phyloP scores from a whole-genome alignment of 1,284 basidiomycete species.

The Rhodofomes roseus region DNA sequence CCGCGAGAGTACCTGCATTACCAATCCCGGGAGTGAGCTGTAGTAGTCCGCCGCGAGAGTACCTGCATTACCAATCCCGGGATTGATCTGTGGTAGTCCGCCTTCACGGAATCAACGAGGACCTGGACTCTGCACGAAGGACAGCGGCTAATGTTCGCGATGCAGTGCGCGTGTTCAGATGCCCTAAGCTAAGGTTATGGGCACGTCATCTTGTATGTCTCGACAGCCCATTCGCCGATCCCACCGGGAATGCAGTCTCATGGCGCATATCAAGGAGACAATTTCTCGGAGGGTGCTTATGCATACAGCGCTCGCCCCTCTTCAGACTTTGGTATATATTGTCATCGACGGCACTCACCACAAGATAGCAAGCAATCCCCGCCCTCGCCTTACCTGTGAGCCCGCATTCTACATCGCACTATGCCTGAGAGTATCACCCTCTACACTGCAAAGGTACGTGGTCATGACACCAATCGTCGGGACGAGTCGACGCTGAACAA shows the following conservation, averaged over 20 bases:
- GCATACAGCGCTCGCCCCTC: not conserved
- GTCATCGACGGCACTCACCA: not conserved
- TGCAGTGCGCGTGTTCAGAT: no score
- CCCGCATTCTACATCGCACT: not conserved
- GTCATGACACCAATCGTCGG: no score
- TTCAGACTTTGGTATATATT: not conserved
- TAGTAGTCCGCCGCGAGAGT: no score
- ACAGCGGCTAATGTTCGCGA: no score
- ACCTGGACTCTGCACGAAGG: no score
- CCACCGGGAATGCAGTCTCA: not conserved
- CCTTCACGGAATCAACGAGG: no score
- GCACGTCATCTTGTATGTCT: not conserved
- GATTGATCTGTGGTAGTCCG: no score
- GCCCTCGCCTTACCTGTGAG: not conserved
- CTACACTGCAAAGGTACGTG: constrained; percentile 19
- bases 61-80: no score
- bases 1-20: no score
- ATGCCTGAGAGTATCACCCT: constrained; percentile 20
- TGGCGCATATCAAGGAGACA: not conserved
- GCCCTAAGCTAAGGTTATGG: not conserved
- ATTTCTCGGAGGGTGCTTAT: not conserved
- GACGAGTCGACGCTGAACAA: not conserved
- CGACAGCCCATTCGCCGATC: not conserved
- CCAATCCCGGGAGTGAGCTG: no score
- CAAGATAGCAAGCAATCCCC: not conserved